These are phyloP conservation scores for Scorias spongiosa DNA, from an alignment of 2,329 filamentous ascomycete genomes.

Conservation along the genomic window DNA sequence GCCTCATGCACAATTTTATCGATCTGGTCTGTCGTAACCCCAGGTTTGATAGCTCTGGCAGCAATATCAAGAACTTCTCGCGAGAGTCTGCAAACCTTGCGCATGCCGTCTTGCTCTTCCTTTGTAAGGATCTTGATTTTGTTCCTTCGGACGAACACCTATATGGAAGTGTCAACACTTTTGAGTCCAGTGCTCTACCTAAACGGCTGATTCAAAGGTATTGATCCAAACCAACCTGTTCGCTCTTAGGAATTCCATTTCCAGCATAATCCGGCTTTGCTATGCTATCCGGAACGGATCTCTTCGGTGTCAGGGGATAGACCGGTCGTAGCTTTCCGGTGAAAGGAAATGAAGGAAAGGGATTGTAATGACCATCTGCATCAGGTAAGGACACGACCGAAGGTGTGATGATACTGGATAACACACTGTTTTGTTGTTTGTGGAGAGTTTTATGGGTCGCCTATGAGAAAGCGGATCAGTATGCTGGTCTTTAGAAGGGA, in stretches of 20 bases:
- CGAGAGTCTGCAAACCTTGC: slow-evolving; percentile 73
- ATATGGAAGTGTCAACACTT: neutral
- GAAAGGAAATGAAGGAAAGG: slow-evolving; percentile 75
- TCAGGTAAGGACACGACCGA: slow-evolving; percentile 81
- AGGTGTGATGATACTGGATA: slow-evolving; percentile 59
- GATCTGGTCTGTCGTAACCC: slow-evolving; percentile 88
- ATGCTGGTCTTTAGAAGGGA: neutral
- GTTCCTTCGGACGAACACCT: slow-evolving; percentile 47
- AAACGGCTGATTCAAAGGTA: neutral
- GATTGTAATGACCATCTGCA: slow-evolving; percentile 79
- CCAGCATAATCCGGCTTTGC: slow-evolving; percentile 74
- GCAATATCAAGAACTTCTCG: slow-evolving; percentile 89
- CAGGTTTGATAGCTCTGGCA: slow-evolving; percentile 68
- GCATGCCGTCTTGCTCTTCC: slow-evolving; percentile 74
- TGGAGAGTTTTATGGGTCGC: slow-evolving; percentile 68
- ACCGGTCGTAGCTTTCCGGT: slow-evolving; percentile 71
- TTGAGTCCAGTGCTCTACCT: neutral
- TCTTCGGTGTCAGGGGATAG: slow-evolving; percentile 48
- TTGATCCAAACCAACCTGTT: slow-evolving; percentile 41
- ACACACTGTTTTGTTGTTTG: slow-evolving; percentile 59
- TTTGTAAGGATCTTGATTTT: slow-evolving; percentile 73
- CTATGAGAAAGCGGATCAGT: slow-evolving; percentile 29
- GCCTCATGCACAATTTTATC: slow-evolving; percentile 92
- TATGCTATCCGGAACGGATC: slow-evolving; percentile 66
- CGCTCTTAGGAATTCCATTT: slow-evolving; percentile 59